Percentiles rank a stretch among this genome's conserved stretches.
Evolutionary conservation across 305 asterid genomes (phyloP).

Genomic region (Fraxinus albicans): DNA sequence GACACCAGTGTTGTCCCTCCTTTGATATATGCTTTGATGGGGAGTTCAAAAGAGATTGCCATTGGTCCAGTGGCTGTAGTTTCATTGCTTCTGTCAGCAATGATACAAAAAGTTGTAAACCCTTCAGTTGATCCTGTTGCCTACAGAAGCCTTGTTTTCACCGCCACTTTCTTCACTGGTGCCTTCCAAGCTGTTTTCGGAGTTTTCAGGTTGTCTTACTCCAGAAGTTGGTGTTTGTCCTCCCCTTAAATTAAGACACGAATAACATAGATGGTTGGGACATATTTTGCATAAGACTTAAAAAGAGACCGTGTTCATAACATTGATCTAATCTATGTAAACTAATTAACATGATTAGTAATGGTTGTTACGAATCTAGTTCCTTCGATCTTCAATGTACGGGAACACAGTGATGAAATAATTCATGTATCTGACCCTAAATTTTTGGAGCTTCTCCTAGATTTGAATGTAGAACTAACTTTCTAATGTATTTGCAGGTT

Average conservation of each 20-base stretch:
- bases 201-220: conserved; percentile 25
- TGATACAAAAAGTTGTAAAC: neutral
- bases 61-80: conserved; percentile 46
- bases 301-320: no score
- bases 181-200: conserved; percentile 30
- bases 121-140: neutral
- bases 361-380: neutral
- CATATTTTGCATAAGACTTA: no score
- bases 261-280: neutral
- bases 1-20: conserved; percentile 44
- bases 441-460: neutral
- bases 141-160: conserved; percentile 25
- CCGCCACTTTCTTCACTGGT: conserved; percentile 41
- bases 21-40: conserved; percentile 37
- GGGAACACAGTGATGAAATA: neutral
- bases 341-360: neutral
- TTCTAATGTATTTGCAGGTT: conserved; percentile 15
- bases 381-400: neutral
- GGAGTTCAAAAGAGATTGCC: conserved; percentile 44
- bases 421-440: neutral
- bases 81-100: conserved; percentile 30
- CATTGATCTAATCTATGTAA: no score
- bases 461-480: neutral
- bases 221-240: neutral
- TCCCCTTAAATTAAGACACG: neutral